Evolutionary conservation across 208 protist species (phyloP).

Genomic region (Tritrichomonas musculus): DNA sequence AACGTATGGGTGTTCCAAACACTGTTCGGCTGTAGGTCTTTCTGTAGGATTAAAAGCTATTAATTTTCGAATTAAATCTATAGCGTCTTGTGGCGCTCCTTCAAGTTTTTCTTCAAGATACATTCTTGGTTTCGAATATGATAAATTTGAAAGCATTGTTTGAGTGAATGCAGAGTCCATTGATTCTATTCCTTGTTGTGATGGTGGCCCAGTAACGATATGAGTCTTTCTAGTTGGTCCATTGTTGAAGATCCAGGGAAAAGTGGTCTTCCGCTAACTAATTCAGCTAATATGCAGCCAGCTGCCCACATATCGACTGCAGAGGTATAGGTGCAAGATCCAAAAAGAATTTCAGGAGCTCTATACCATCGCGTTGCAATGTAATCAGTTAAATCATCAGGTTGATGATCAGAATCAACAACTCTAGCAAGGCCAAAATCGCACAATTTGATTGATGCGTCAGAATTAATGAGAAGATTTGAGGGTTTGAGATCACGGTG

Average conservation of each 20-base stretch:
- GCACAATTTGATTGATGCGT: constrained; percentile 84
- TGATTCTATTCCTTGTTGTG: background rate
- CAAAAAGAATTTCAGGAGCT: constrained; percentile 32
- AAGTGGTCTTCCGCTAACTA: constrained; percentile 41
- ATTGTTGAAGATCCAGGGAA: constrained; percentile 41
- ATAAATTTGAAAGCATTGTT: constrained; percentile 22
- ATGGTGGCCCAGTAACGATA: background rate
- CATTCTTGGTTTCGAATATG: background rate
- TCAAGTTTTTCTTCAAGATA: background rate
- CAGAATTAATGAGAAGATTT: constrained; percentile 85
- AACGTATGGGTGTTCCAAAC: background rate
- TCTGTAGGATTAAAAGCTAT: background rate
- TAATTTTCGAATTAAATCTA: constrained; percentile 3
- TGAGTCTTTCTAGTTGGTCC: constrained; percentile 41
- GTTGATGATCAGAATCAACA: background rate
- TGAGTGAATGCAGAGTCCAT: background rate
- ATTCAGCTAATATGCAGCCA: constrained; percentile 48
- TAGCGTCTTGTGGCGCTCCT: background rate
- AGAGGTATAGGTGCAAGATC: background rate
- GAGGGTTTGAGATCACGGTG: constrained; percentile 87
- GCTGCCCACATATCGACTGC: constrained; percentile 47
- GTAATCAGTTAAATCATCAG: constrained; percentile 49
- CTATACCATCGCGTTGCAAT: constrained; percentile 49
- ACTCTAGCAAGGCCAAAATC: constrained; percentile 80
- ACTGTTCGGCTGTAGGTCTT: background rate